Evolutionary conservation across 2,329 filamentous ascomycete genomes (phyloP), one percentile per base, ranked within the genome.

Genomic region (Fusarium mundagurra): DNA sequence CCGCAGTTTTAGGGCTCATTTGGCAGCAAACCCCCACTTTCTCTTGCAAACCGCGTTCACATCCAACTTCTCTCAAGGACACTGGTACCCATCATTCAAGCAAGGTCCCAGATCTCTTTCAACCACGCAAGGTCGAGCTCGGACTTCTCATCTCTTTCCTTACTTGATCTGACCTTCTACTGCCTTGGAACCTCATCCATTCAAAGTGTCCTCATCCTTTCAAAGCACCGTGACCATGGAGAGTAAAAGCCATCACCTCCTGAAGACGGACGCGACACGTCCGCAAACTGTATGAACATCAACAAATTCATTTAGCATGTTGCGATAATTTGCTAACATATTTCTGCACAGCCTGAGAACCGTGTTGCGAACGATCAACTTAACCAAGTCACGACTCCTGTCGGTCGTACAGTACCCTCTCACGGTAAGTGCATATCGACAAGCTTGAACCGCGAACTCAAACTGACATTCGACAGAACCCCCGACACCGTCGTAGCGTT

Each of bases 31-130:
- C 34, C 34, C 34, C 7, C 8, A 3, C 16, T 9, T 18, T 36
- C 8, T 36, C 13, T n/a, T n/a, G 14, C 41, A 7, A 5, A 43
- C 41, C 14, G 22, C 0, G 22, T 17, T 16, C 39, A 2, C 8
- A 9, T 13, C 20, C 7, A 17, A 6, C 1, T 43, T 16, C 9
- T 17, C 9, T 8, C 9, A 17, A 24, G 9, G 10, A 2, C 4
- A 44, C 16, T 18, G 16, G 10, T 7, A 12, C 6, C n/a, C 10
- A 6, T 24, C 8, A 10, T 16, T 10, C 1, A n/a, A 43, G 22
- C 39, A 16, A 43, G 0, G 3, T 1, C 39, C 8, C 5, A n/a
- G 5, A 44, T 44, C 41, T 41, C 7, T 13, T 41, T 41, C 38
- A 7, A 2, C 38, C 41, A 43, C 6, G 41, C 41, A 43, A 7